phyloP scores from a whole-genome alignment of 2,329 filamentous ascomycete genomes.

The Coniochaeta sp. region DNA sequence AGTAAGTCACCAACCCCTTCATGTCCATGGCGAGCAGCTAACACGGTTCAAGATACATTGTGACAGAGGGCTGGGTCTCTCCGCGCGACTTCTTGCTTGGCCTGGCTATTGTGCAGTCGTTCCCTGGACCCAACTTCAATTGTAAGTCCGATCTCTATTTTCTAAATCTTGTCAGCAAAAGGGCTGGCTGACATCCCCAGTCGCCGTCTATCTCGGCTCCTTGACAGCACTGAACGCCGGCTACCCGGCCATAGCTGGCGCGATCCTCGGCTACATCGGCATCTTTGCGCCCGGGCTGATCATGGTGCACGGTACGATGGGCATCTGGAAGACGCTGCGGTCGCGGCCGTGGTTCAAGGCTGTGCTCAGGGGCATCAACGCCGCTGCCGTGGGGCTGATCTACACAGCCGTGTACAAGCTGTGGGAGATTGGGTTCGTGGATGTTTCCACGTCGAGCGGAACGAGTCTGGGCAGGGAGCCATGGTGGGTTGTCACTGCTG shows the following conservation, averaged over 20 bases:
- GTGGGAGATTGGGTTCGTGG: conserved; percentile 55
- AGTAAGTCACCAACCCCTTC: conserved; percentile 15
- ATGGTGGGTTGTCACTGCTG: conserved; percentile 57
- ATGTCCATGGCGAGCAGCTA: neutral
- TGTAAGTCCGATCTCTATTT: neutral
- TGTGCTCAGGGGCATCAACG: conserved; percentile 48
- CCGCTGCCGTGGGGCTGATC: conserved; percentile 52
- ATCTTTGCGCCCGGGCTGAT: conserved; percentile 46
- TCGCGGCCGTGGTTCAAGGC: conserved; percentile 37
- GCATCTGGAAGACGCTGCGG: conserved; percentile 46
- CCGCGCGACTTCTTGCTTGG: conserved; percentile 66
- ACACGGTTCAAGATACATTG: conserved; percentile 36
- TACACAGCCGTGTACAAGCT: conserved; percentile 58
- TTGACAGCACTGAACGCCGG: conserved; percentile 35
- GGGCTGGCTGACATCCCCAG: neutral
- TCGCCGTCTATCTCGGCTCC: conserved; percentile 50
- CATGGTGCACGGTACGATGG: conserved; percentile 42
- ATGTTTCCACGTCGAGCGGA: conserved; percentile 36
- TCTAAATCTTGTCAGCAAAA: neutral
- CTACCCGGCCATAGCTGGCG: conserved; percentile 33
- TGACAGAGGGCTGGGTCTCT: conserved; percentile 62
- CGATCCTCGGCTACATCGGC: conserved; percentile 41
- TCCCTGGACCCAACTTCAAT: conserved; percentile 40
- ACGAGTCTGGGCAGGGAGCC: conserved; percentile 49
- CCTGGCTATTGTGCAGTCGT: conserved; percentile 63